Percentiles rank a stretch among this genome's conserved stretches.
Conservation (phyloP, 129 eudicot genomes). For the Deinandra increscens region DNA sequence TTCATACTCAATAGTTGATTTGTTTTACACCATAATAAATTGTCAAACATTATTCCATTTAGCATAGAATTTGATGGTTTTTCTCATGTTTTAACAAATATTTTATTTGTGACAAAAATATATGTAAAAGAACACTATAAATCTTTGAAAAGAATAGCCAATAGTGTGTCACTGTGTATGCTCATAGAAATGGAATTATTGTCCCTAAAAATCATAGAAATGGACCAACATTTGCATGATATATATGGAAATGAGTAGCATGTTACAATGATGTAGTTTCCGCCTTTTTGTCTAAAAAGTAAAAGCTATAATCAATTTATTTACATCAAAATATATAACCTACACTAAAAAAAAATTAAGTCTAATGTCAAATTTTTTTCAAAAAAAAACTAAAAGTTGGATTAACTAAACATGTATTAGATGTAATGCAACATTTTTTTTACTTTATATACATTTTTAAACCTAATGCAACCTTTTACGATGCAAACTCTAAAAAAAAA, state of each 20-base stretch:
- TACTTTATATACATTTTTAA: too few species aligned
- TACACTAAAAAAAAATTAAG: too few species aligned
- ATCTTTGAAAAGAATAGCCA: neutral
- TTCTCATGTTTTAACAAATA: neutral
- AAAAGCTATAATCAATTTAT: constrained; percentile 30
- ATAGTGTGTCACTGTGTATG: constrained; percentile 12
- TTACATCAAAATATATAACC: neutral
- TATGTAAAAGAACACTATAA: too few species aligned
- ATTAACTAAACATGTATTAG: too few species aligned
- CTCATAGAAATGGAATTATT: constrained; percentile 13
- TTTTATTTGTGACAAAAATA: neutral
- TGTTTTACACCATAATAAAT: neutral
- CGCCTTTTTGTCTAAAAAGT: constrained; percentile 22
- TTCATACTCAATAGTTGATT: too few species aligned
- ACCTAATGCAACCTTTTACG: too few species aligned
- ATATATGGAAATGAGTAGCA: constrained; percentile 30
- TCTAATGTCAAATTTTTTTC: too few species aligned
- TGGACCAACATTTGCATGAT: constrained; percentile 35
- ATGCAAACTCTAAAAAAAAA: too few species aligned
- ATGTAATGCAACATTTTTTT: too few species aligned
- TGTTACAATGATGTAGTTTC: constrained; percentile 43
- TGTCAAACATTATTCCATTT: neutral
- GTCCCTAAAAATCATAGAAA: constrained; percentile 30
- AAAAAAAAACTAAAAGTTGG: too few species aligned
- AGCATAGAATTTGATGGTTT: neutral